phyloP scores from a whole-genome alignment of 768 basidiomycete genomes.

The Udeniomyces megalosporus region DNA sequence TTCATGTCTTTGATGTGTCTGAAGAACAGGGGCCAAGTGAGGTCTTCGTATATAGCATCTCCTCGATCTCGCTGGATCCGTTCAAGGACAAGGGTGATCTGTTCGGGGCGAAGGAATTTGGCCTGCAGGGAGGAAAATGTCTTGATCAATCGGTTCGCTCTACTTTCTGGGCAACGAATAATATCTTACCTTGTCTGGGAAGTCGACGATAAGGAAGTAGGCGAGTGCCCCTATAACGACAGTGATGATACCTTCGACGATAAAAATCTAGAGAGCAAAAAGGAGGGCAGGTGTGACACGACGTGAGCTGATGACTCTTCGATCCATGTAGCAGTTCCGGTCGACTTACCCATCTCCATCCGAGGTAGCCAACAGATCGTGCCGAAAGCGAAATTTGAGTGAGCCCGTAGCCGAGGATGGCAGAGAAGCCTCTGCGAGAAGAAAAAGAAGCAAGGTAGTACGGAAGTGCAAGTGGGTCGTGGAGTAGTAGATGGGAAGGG shows the following conservation, averaged over 20 bases:
- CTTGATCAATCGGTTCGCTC: too few species aligned
- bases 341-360: constrained; percentile 26
- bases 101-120: constrained; percentile 22
- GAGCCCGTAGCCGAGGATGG: constrained; percentile 20
- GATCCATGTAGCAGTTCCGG: too few species aligned
- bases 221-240: background rate
- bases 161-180: too few species aligned
- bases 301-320: too few species aligned
- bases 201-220: constrained; percentile 23
- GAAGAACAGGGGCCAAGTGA: constrained; percentile 19
- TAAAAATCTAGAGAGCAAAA: background rate
- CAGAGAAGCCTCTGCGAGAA: background rate
- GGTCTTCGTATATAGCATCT: constrained; percentile 21
- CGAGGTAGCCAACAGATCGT: constrained; percentile 12
- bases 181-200: constrained; percentile 29
- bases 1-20: constrained; percentile 20
- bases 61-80: constrained; percentile 24
- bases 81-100: constrained; percentile 20
- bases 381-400: background rate
- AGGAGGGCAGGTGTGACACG: too few species aligned
- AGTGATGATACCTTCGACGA: background rate
- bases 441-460: background rate
- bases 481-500: too few species aligned
- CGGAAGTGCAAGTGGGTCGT: background rate
- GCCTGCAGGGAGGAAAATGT: too few species aligned